Base-by-base conservation (phyloP, 75 land plant genomes). In the Pinus albicaulis region DNA sequence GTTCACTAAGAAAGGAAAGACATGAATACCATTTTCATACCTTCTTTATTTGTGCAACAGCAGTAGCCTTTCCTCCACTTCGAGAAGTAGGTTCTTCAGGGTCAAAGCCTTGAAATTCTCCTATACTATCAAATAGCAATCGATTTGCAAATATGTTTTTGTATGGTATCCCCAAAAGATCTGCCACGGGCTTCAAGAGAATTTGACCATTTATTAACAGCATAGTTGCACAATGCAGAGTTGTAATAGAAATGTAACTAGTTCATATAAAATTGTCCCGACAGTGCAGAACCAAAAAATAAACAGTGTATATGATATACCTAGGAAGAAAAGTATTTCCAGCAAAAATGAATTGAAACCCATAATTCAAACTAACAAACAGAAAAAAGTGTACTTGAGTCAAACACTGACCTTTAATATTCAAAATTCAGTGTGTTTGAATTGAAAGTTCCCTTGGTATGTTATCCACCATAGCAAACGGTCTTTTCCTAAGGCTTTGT, bases 61-160 rank as follows among this genome's bases (percentile, higher is more conserved):
- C 99, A 75, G 65, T 64, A 56, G 99, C 99, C 77, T 97, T 97
- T 52, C 98, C 99, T 7, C 99, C 99, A 78, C 99, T 97, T 74
- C 92, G 81, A 75, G 98, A 97, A 61, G 99, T 97, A 28, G 95
- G 98, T 76, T 97, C 99, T 36, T 79, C 82, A 19, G 74, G 63
- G 71, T 97, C 98, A 86, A 97, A 97, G 16, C 99, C 99, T 73
- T 60, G 11, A 77, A 92, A 97, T 64, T 86, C 91, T 22, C 95
- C 99, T 70, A 82, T 77, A 56, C 77, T 83, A 76, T 78, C 86
- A 81, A 97, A 97, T 22, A 97, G 81, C 25, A 97, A 81, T 81
- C 88, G 83, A 82, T 97, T 97, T 74, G 99, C 98, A 82, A 84
- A 97, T 48, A 97, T 91, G 72, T 88, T 92, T 59, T 89, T 89